Percentiles rank a stretch among this genome's conserved stretches.
Conservation (phyloP, 345 rosid species). For the Acer campestre region DNA sequence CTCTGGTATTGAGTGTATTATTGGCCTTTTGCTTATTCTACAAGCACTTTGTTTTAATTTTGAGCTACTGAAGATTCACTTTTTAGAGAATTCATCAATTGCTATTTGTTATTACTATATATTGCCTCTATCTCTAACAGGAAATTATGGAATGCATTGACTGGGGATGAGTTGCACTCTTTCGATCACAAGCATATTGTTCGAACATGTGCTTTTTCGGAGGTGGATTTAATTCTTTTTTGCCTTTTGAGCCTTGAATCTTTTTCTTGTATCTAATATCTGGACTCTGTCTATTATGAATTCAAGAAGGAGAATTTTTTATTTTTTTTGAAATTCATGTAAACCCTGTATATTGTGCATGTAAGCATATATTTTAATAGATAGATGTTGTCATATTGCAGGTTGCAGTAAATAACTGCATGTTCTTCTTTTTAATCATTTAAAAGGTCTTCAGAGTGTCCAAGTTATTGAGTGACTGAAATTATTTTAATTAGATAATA, state of each 20-base stretch:
- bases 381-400: no score
- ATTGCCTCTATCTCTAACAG: conserved; percentile 35
- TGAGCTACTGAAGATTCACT: background rate
- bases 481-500: background rate
- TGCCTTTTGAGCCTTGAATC: background rate
- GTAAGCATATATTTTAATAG: no score
- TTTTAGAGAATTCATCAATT: conserved; percentile 8
- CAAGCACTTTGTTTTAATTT: background rate
- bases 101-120: background rate
- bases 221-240: conserved; percentile 38
- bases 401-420: background rate
- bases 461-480: background rate
- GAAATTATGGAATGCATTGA: conserved; percentile 93
- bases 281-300: background rate
- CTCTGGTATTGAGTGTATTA: background rate
- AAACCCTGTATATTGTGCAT: background rate
- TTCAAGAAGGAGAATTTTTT: background rate
- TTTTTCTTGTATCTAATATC: background rate
- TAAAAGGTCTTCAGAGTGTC: background rate
- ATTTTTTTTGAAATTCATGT: background rate
- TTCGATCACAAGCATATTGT: conserved; percentile 96
- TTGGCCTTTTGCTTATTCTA: background rate
- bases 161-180: conserved; percentile 82
- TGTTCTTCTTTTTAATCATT: background rate
- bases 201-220: conserved; percentile 88